Base-by-base conservation (phyloP, 1,284 basidiomycete genomes). In the Leucocoprinus gongylophorus region DNA sequence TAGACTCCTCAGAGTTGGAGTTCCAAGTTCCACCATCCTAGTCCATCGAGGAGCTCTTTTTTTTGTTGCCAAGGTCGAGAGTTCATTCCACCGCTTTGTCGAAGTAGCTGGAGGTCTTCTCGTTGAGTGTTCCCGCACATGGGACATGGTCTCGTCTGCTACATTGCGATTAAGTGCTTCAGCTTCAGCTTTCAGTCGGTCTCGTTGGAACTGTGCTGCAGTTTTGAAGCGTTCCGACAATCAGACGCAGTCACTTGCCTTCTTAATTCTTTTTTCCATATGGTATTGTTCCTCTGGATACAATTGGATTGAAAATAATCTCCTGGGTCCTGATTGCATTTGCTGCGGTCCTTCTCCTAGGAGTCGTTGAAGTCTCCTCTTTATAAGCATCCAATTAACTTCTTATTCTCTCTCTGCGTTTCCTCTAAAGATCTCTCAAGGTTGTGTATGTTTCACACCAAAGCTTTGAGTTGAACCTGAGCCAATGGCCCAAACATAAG, bases 51-150 rank as follows among this genome's bases (percentile, higher is more conserved):
- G 67, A 65, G 69, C 71, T 76, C 18, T 63, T 59, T 32, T 62
- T 62, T 4, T n/a, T n/a, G n/a, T n/a, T n/a, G 75, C 76, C 2
- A 77, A 61, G 5, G 70, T 65, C 1, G 76, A 62, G 7, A 79
- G 61, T 18, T 61, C 58, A 57, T 80, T 76, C 77, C 76, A 80
- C 48, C 76, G 73, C 35, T 72, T 62, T 10, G 62, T 62, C 28
- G 59, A 6, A 81, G 63, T 10, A 62, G 52, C 55, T 74, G 71
- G 29, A 71, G 52, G 3, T 73, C 69, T 3, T 73, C 68, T 41
- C 67, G 58, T 2, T 54, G 43, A 47, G 61, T 66, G 21, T 54
- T 35, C 41, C 74, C 68, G 55, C 77, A 80, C 28, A 64, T 55
- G 15, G 75, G 73, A 50, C 77, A 80, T 33, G 2, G 58, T 63